These are phyloP conservation scores for Aurantiochytrium sp. DNA, from an alignment of 108 stramenopile genomes.

Conservation along the genomic window DNA sequence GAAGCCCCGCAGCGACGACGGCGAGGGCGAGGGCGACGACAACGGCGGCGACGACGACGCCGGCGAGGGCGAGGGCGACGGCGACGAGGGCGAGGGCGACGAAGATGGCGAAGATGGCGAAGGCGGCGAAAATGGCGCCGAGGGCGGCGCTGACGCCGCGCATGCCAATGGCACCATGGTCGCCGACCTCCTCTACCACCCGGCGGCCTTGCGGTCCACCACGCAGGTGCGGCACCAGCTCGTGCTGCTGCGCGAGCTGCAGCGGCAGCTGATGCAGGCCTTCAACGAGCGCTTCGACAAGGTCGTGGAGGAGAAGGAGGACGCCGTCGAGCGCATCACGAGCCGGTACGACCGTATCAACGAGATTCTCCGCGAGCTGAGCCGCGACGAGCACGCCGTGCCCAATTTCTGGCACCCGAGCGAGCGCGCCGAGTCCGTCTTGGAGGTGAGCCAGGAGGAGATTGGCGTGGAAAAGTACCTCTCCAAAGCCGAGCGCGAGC, in stretches of 20 bases:
- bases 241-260: conserved; percentile 47
- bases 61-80: background rate
- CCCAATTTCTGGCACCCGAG: background rate
- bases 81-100: background rate
- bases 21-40: background rate
- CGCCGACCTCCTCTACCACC: conserved; percentile 52
- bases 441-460: conserved; percentile 44
- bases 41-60: background rate
- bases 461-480: conserved; percentile 48
- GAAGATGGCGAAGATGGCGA: background rate
- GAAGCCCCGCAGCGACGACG: background rate
- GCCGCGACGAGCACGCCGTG: conserved; percentile 34
- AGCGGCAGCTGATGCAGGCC: conserved; percentile 36
- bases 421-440: conserved; percentile 44
- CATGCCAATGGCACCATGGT: background rate
- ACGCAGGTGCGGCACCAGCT: conserved; percentile 57
- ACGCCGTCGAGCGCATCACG: conserved; percentile 41
- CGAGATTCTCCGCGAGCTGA: conserved; percentile 51
- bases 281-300: conserved; percentile 55
- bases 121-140: background rate
- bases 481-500: conserved; percentile 40
- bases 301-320: conserved; percentile 35
- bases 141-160: background rate
- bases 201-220: conserved; percentile 48
- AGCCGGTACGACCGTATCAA: conserved; percentile 50